These are phyloP conservation scores for Leptographium lundbergii DNA, from an alignment of 2,329 filamentous ascomycete genomes.

Conservation along the genomic window DNA sequence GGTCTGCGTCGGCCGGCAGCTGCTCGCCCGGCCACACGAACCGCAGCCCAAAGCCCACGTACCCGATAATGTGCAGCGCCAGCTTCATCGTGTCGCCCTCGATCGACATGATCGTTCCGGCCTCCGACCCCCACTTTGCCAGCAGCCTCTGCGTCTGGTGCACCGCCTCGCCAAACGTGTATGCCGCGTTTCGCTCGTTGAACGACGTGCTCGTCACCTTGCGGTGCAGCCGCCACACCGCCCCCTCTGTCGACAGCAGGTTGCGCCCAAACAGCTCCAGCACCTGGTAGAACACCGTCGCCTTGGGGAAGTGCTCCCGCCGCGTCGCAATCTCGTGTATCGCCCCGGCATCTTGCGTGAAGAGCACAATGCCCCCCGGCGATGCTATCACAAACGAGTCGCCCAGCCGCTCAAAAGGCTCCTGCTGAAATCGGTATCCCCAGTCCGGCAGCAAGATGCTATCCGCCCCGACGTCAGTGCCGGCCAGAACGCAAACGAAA, in stretches of 20 bases:
- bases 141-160: constrained; percentile 52
- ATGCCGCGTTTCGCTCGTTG: constrained; percentile 60
- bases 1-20: constrained; percentile 17
- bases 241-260: constrained; percentile 57
- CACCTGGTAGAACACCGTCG: constrained; percentile 43
- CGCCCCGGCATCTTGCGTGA: constrained; percentile 50
- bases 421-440: constrained; percentile 41
- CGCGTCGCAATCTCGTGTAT: constrained; percentile 53
- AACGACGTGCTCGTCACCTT: constrained; percentile 61
- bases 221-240: constrained; percentile 58
- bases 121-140: constrained; percentile 36
- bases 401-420: constrained; percentile 44
- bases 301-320: constrained; percentile 61
- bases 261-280: constrained; percentile 59
- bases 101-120: constrained; percentile 32
- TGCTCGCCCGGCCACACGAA: constrained; percentile 52
- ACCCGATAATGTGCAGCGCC: constrained; percentile 44
- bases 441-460: constrained; percentile 49
- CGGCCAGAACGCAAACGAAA: too few species aligned
- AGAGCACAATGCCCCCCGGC: constrained; percentile 38
- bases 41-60: constrained; percentile 57
- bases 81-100: constrained; percentile 54
- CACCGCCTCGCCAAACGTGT: constrained; percentile 50
- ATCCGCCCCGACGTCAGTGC: background rate
- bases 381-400: constrained; percentile 55